Evolutionary conservation across 352 stramenopile genomes (phyloP).

Genomic region (Phytophthora kernoviae): DNA sequence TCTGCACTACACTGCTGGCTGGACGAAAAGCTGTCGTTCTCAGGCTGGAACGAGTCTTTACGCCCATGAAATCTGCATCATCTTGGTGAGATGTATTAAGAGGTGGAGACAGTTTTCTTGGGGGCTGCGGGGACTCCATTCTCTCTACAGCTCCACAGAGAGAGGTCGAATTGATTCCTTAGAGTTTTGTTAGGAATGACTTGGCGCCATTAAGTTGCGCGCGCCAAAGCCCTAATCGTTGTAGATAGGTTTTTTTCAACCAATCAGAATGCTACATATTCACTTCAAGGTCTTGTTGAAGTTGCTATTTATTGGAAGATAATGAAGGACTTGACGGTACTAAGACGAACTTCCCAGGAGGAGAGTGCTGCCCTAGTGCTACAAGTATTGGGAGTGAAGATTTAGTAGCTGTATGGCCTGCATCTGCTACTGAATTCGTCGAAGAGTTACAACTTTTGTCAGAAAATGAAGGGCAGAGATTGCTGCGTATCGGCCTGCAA

Average conservation of each 20-base stretch:
- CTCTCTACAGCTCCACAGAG: neutral
- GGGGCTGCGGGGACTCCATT: neutral
- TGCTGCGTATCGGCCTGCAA: conserved; percentile 31
- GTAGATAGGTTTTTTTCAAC: too few relatives aligned
- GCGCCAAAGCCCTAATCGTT: too few relatives aligned
- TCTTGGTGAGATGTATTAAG: conserved; percentile 25
- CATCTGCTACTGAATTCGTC: conserved; percentile 12
- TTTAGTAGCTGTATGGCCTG: conserved; percentile 19
- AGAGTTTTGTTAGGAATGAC: too few relatives aligned
- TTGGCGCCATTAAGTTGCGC: too few relatives aligned
- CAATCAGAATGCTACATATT: too few relatives aligned
- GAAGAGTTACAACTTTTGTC: conserved; percentile 30
- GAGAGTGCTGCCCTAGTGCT: conserved; percentile 2
- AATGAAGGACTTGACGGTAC: conserved; percentile 3
- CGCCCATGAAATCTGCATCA: conserved; percentile 31
- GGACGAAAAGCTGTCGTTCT: conserved; percentile 49
- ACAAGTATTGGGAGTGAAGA: neutral
- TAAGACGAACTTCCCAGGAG: conserved; percentile 6
- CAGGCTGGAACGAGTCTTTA: conserved; percentile 17
- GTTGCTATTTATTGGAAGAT: neutral
- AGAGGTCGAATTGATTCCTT: neutral
- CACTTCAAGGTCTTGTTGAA: too few relatives aligned
- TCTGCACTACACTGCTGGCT: conserved; percentile 70
- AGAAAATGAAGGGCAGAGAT: conserved; percentile 36
- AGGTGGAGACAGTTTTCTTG: conserved; percentile 1